These are phyloP conservation scores for Lactarius sp. DNA, from an alignment of 768 basidiomycete species.

Conservation along the genomic window DNA sequence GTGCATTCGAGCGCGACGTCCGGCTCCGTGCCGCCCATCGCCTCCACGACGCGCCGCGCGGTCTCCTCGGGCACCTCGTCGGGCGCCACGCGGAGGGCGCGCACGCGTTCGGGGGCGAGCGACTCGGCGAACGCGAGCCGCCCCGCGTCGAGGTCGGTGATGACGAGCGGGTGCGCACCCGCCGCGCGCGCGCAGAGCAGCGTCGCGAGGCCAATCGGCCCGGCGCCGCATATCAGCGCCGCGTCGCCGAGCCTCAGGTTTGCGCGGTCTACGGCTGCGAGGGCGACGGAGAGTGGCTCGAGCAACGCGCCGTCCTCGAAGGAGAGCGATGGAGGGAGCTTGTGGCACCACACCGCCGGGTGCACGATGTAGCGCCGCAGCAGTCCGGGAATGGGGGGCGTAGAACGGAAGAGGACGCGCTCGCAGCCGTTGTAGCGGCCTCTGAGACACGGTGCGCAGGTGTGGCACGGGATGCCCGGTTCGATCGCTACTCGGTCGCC, in stretches of 20 bases:
- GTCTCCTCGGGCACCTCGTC: conserved; percentile 43
- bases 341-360: conserved; percentile 43
- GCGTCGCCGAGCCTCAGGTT: conserved; percentile 62
- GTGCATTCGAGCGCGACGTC: conserved; percentile 57
- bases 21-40: conserved; percentile 45
- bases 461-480: conserved; percentile 63
- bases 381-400: conserved; percentile 47
- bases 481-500: conserved; percentile 68
- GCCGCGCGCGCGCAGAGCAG: conserved; percentile 62
- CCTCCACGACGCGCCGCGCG: conserved; percentile 48
- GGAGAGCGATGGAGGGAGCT: conserved; percentile 54
- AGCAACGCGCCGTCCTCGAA: conserved; percentile 67
- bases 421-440: conserved; percentile 60
- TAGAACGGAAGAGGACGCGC: conserved; percentile 59
- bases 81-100: conserved; percentile 51
- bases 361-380: conserved; percentile 24
- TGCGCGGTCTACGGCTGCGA: conserved; percentile 63
- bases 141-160: conserved; percentile 61
- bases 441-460: conserved; percentile 58
- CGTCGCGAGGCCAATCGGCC: conserved; percentile 60
- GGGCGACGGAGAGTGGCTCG: conserved; percentile 61
- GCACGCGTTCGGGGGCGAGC: conserved; percentile 40
- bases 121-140: conserved; percentile 63
- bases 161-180: conserved; percentile 64
- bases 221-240: conserved; percentile 59